A percentile compares a stretch with the other conserved stretches of the same genome.
These are phyloP conservation scores for Globisporangium radiosum DNA, from an alignment of 352 stramenopile species.

Conservation along the genomic window DNA sequence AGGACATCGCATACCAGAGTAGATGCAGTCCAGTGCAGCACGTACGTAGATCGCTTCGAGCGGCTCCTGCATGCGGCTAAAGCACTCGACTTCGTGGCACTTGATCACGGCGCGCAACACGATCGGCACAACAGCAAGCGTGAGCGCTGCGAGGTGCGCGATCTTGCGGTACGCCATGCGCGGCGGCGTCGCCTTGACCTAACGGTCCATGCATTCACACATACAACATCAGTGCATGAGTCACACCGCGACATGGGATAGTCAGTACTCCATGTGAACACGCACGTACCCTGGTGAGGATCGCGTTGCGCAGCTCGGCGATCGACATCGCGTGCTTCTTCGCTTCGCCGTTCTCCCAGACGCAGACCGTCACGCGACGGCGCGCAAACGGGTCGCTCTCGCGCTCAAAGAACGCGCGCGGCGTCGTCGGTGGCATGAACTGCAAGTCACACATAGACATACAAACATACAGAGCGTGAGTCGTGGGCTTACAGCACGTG, in stretches of 20 bases:
- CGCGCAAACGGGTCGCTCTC: slow-evolving; percentile 46
- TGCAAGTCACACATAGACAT: background rate
- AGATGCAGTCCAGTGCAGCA: background rate
- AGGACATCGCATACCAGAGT: background rate
- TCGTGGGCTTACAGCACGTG: background rate
- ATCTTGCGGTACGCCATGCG: slow-evolving; percentile 69
- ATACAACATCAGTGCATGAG: background rate
- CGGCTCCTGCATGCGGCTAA: slow-evolving; percentile 41
- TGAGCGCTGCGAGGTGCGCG: slow-evolving; percentile 43
- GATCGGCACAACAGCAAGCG: slow-evolving; percentile 55
- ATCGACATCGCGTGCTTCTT: slow-evolving; percentile 79
- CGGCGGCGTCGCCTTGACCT: slow-evolving; percentile 69
- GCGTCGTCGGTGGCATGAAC: slow-evolving; percentile 17
- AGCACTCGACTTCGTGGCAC: slow-evolving; percentile 55
- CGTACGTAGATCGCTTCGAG: slow-evolving; percentile 29
- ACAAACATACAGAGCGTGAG: slow-evolving; percentile 7
- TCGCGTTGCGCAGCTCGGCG: slow-evolving; percentile 71
- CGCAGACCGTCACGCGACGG: slow-evolving; percentile 65
- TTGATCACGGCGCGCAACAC: slow-evolving; percentile 42
- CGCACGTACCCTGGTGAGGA: slow-evolving; percentile 55
- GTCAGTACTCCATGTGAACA: too few species aligned
- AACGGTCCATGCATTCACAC: background rate
- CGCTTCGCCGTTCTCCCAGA: slow-evolving; percentile 65
- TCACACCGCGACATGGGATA: slow-evolving; percentile 1
- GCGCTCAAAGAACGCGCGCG: slow-evolving; percentile 27